A percentile compares a stretch with the other conserved stretches of the same genome.
These are phyloP conservation scores for Epichloe hybrida DNA, from an alignment of 2,329 filamentous ascomycete genomes.

Conservation along the genomic window DNA sequence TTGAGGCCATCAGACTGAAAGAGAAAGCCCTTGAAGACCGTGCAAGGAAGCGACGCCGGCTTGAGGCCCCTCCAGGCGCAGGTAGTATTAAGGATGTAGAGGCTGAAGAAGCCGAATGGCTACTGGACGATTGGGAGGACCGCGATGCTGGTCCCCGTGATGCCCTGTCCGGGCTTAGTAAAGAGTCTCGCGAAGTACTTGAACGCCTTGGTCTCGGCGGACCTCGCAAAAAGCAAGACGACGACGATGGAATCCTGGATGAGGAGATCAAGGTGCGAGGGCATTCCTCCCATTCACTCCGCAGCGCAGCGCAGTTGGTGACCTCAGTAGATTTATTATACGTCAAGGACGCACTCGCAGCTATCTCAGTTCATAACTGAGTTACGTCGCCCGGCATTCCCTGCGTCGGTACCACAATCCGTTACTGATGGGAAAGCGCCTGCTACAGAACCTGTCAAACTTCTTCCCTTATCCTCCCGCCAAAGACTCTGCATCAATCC, in stretches of 20 bases:
- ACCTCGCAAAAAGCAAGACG: constrained; percentile 21
- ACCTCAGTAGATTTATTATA: constrained; percentile 60
- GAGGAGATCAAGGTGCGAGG: constrained; percentile 53
- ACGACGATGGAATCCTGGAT: constrained; percentile 33
- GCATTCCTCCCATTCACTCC: constrained; percentile 2
- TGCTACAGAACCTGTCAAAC: constrained; percentile 45
- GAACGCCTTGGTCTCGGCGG: constrained; percentile 44
- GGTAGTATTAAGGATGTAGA: constrained; percentile 10
- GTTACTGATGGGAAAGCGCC: constrained; percentile 16
- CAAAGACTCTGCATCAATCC: constrained; percentile 87
- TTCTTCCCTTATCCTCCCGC: constrained; percentile 71
- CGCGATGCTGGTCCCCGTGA: constrained; percentile 18
- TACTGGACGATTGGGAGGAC: constrained; percentile 60
- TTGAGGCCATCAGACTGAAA: constrained; percentile 51
- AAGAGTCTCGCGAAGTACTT: constrained; percentile 62
- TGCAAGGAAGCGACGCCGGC: constrained; percentile 31
- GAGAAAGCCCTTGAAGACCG: constrained; percentile 43
- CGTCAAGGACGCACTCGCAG: constrained; percentile 86
- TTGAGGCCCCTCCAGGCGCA: constrained; percentile 21
- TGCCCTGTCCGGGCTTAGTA: constrained; percentile 47
- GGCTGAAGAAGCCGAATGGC: constrained; percentile 55
- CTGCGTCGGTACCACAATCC: constrained; percentile 48
- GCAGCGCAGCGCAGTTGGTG: constrained; percentile 12
- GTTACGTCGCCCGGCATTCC: constrained; percentile 63
- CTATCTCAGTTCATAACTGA: constrained; percentile 79